Evolutionary conservation across 2,329 filamentous ascomycete species (phyloP).

Genomic region (Stemphylium beticola): DNA sequence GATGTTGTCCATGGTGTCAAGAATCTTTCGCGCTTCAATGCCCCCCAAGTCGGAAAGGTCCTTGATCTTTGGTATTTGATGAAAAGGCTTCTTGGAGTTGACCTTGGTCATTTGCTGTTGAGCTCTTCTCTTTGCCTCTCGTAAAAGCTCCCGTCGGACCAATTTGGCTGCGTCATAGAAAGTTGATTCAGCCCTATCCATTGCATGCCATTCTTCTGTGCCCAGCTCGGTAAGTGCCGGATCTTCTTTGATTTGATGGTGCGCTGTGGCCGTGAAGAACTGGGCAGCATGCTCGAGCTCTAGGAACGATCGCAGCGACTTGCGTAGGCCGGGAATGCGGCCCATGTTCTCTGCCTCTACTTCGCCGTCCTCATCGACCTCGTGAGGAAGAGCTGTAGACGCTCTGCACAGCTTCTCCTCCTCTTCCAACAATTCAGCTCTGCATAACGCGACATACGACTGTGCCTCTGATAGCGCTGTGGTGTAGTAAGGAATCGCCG

Average conservation of each 20-base stretch:
- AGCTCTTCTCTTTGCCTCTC: slow-evolving; percentile 63
- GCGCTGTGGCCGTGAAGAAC: slow-evolving; percentile 85
- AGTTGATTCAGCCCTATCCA: slow-evolving; percentile 74
- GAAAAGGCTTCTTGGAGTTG: slow-evolving; percentile 23
- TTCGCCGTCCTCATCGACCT: slow-evolving; percentile 47
- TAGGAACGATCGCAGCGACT: slow-evolving; percentile 72
- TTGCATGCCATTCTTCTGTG: slow-evolving; percentile 67
- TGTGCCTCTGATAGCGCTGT: slow-evolving; percentile 51
- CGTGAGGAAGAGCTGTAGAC: slow-evolving; percentile 40
- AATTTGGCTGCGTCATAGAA: slow-evolving; percentile 79
- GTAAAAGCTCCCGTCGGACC: slow-evolving; percentile 79
- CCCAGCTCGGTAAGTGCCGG: slow-evolving; percentile 67
- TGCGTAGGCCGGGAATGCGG: slow-evolving; percentile 65
- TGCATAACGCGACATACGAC: slow-evolving; percentile 66
- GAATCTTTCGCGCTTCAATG: slow-evolving; percentile 72
- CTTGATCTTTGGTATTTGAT: slow-evolving; percentile 50
- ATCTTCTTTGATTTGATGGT: slow-evolving; percentile 82
- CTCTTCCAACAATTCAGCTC: slow-evolving; percentile 65
- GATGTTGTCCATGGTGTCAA: slow-evolving; percentile 71
- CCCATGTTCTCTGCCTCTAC: slow-evolving; percentile 48
- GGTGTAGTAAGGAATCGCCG: slow-evolving; percentile 75
- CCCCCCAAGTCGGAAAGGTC: slow-evolving; percentile 67
- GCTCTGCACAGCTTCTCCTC: slow-evolving; percentile 45
- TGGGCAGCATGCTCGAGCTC: slow-evolving; percentile 81
- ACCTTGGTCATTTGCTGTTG: slow-evolving; percentile 68